Evolutionary conservation across 495 filamentous ascomycete species (phyloP).

Genomic region (Daldinia concentrica): DNA sequence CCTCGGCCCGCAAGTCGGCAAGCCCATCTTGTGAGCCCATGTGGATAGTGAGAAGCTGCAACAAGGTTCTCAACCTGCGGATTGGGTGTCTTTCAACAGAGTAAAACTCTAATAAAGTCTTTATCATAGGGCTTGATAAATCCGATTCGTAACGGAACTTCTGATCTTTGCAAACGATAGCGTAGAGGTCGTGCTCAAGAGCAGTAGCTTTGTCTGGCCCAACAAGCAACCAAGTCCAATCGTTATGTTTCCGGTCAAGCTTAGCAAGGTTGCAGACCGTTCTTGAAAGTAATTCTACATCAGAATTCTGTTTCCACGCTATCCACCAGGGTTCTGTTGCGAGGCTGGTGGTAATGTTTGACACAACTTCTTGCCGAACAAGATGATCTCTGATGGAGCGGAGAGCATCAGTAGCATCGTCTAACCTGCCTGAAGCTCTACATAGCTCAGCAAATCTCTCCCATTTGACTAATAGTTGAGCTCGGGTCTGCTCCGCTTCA

Average conservation of each 20-base stretch:
- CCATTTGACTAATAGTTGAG: conserved; percentile 58
- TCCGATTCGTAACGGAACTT: conserved; percentile 41
- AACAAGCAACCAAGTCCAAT: conserved; percentile 56
- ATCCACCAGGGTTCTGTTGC: conserved; percentile 46
- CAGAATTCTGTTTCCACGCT: conserved; percentile 52
- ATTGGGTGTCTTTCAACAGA: conserved; percentile 55
- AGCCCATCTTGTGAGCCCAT: conserved; percentile 48
- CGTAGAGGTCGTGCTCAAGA: conserved; percentile 59
- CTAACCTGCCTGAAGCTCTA: conserved; percentile 46
- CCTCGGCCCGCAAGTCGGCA: conserved; percentile 46
- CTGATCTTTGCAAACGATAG: conserved; percentile 48
- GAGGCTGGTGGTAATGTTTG: conserved; percentile 47
- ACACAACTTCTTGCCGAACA: conserved; percentile 57
- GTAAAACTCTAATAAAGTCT: conserved; percentile 53
- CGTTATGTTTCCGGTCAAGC: conserved; percentile 54
- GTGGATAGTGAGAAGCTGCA: conserved; percentile 49
- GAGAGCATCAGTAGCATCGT: conserved; percentile 57
- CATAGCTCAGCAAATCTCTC: conserved; percentile 61
- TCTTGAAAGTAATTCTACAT: conserved; percentile 55
- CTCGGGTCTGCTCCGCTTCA: conserved; percentile 55
- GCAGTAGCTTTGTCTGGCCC: conserved; percentile 58
- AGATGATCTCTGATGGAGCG: conserved; percentile 55
- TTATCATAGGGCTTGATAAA: conserved; percentile 51
- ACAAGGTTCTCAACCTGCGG: conserved; percentile 53
- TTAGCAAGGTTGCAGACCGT: conserved; percentile 57